Base-by-base conservation (phyloP, 225 moss, liverwort and hornwort genomes). In the Thuidium tamariscinum region DNA sequence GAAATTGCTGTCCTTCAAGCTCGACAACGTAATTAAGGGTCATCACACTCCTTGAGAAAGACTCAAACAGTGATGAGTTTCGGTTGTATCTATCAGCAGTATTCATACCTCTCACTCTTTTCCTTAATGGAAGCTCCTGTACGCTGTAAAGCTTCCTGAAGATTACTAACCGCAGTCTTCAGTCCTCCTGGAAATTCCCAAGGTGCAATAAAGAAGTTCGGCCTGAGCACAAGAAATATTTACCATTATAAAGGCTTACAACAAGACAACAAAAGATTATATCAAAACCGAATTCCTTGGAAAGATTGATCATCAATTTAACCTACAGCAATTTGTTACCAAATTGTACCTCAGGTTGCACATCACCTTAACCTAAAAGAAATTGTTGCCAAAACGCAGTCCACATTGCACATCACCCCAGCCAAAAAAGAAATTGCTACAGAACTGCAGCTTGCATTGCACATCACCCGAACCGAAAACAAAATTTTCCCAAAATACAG, bases 131-230 rank as follows among this genome's bases (percentile, higher is more conserved):
- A 89, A 71, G 95, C 97, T 82, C 96, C 97, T 66, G 91, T 89
- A 44, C 81, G 91, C 80, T 86, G 51, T 63, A 97, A 88, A 39
- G 79, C 93, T 81, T 86, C 91, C 74, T 87, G 92, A 76, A 97
- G 77, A 67, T 89, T 82, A 64, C 84, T 85, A 64, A 95, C 75
- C 39, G 97, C 97, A 84, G 86, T 85, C 65, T 90, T 84, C 84
- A 97, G 82, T 87, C 94, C 83, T 86, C 94, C 97, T 80, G 95
- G 94, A 90, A 94, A 97, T 79, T 97, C 97, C 97, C 97, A 97
- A 65, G 97, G 97, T 76, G 95, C 97, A 79, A 94, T 91, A 88
- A 97, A 97, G 92, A 96, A 97, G 66, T 87, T 91, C 74, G 97
- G 94, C 89, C 97, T 97, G 88, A 77, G 80, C 62, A 63, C 46